Conservation (phyloP, 306 rosid genomes). For the Quercus agrifolia region DNA sequence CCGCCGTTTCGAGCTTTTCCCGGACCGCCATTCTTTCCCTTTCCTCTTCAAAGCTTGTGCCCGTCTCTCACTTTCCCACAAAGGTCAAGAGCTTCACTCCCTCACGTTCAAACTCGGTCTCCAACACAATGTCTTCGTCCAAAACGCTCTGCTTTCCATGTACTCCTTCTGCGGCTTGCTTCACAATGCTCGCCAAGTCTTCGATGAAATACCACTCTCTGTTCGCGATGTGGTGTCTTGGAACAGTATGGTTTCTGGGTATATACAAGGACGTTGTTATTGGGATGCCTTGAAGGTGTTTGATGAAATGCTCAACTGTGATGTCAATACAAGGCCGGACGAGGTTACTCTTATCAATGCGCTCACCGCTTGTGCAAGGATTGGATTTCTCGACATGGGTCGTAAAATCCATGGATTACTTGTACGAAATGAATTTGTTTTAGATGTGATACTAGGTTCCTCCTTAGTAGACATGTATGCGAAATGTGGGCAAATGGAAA, state of each 20-base stretch:
- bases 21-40: constrained; percentile 18
- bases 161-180: constrained; percentile 8
- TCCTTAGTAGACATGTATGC: constrained; percentile 17
- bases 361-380: constrained; percentile 15
- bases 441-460: constrained; percentile 11
- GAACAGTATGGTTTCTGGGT: constrained; percentile 16
- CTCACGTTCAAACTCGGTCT: constrained; percentile 3
- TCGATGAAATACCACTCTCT: background rate
- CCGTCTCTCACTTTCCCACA: background rate
- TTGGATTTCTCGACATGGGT: constrained; percentile 11
- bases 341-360: constrained; percentile 11
- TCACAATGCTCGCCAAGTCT: constrained; percentile 5
- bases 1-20: background rate
- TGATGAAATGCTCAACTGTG: constrained; percentile 1
- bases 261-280: background rate
- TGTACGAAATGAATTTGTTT: background rate
- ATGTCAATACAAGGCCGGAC: background rate
- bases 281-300: constrained; percentile 16
- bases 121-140: constrained; percentile 9
- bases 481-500: constrained; percentile 7
- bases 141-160: constrained; percentile 10
- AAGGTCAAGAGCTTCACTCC: constrained; percentile 24
- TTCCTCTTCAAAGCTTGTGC: constrained; percentile 12
- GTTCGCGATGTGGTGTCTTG: constrained; percentile 9
- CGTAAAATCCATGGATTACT: constrained; percentile 13